Percentiles rank a stretch among this genome's conserved stretches.
Evolutionary conservation across 2,329 filamentous ascomycete species (phyloP).

Genomic region (Orbilia quercus): DNA sequence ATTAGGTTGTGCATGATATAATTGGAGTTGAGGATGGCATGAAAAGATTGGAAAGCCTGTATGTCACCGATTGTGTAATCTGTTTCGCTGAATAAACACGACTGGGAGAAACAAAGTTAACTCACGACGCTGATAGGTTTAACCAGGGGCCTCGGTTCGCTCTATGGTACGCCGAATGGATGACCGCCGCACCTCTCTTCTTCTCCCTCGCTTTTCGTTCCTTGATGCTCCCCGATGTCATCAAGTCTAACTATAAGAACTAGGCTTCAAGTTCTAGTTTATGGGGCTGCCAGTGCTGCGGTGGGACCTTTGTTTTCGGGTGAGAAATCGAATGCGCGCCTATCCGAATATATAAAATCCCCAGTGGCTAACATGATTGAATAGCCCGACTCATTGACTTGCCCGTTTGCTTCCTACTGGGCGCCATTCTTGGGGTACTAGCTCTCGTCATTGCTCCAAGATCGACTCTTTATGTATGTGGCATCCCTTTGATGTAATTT

Average conservation of each 20-base stretch:
- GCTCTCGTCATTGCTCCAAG: slow-evolving; percentile 79
- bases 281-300: slow-evolving; percentile 78
- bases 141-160: slow-evolving; percentile 32
- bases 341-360: no score
- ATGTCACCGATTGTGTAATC: neutral
- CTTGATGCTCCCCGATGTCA: no score
- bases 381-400: slow-evolving; percentile 79
- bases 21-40: slow-evolving; percentile 78
- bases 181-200: no score
- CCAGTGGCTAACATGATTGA: neutral
- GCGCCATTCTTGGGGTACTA: slow-evolving; percentile 77
- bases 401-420: slow-evolving; percentile 79
- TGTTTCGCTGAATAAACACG: neutral
- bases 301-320: slow-evolving; percentile 83
- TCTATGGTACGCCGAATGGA: slow-evolving; percentile 33
- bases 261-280: slow-evolving; percentile 70
- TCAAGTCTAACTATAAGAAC: neutral
- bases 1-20: slow-evolving; percentile 76
- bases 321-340: neutral
- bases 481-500: slow-evolving; percentile 63
- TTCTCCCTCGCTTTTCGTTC: no score
- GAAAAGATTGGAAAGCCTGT: slow-evolving; percentile 68
- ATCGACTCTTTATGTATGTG: slow-evolving; percentile 75
- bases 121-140: slow-evolving; percentile 13
- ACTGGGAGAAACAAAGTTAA: neutral